Base-by-base conservation (phyloP, 2,329 filamentous ascomycete species). In the Aspergillus sergii region DNA sequence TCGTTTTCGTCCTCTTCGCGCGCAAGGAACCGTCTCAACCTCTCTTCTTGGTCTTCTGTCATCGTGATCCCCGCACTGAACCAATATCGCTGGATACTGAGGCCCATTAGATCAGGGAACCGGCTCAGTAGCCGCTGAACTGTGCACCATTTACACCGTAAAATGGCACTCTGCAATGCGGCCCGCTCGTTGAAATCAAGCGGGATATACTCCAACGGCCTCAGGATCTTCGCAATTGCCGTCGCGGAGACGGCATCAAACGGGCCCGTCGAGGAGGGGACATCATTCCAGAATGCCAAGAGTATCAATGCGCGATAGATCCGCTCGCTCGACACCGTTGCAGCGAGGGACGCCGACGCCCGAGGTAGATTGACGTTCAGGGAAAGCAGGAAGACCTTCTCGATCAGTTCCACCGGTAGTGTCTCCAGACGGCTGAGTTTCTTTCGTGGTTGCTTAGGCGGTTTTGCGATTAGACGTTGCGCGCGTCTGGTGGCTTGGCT, bases 371-470 rank as follows among this genome's bases (percentile, higher is more conserved):
- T 79, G 36, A 82, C 66, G 64, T 85, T 83, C 28, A 81, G 68
- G 7, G 80, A 79, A 32, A 78, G 71, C n/a, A 83, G 73, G 64
- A 86, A 86, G 53, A 86, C 84, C 46, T 78, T 75, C 66, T 86
- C 81, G n/a, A 86, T 75, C 14, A 86, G 70, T 69, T 86, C 84
- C 3, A 78, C 70, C 0, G 84, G 84, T 0, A 86, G 74, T 5
- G 66, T 61, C 67, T 86, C 83, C 14, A 86, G 71, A 11, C 64
- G 61, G 3, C 78, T 78, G 4, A 76, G 63, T 14, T 53, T 56
- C 30, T 57, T 68, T 36, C 59, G 61, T 16, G 55, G 43, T 36
- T 59, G 46, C 36, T 59, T 64, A 5, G 54, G 36, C 3, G 58
- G 48, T 32, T 58, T 60, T 23, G 65, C 59, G 30, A 60, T 30